These are phyloP conservation scores for Isabelozyma gotoi DNA, from an alignment of 805 yeast genomes.

Conservation along the genomic window DNA sequence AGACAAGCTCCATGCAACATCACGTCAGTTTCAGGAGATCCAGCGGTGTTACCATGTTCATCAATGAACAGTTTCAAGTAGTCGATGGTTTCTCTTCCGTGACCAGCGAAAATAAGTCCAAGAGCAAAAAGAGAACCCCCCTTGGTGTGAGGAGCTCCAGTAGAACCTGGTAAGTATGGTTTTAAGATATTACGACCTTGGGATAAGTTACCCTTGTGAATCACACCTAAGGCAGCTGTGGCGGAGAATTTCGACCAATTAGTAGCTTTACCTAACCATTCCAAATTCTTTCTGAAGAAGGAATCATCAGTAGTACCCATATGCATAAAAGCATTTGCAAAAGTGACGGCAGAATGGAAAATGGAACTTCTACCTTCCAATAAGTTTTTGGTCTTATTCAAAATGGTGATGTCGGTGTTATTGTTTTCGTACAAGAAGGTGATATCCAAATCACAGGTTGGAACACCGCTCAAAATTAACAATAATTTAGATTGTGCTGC, in stretches of 20 bases:
- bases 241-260: conserved; percentile 98
- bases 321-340: conserved; percentile 91
- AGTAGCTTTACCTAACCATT: conserved; percentile 96
- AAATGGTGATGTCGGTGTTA: conserved; percentile 78
- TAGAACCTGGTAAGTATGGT: conserved; percentile 84
- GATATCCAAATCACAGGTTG: conserved; percentile 88
- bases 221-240: conserved; percentile 96
- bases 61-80: conserved; percentile 72
- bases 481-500: conserved; percentile 46
- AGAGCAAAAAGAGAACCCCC: conserved; percentile 95
- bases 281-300: conserved; percentile 84
- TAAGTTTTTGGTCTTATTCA: conserved; percentile 75
- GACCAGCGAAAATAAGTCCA: conserved; percentile 94
- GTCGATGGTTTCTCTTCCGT: conserved; percentile 82
- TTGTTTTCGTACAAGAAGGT: conserved; percentile 85
- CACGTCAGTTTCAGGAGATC: conserved; percentile 72
- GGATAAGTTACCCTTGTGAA: conserved; percentile 90
- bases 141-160: conserved; percentile 83
- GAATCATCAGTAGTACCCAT: conserved; percentile 96
- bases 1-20: conserved; percentile 93
- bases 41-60: conserved; percentile 63
- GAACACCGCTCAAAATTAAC: conserved; percentile 82
- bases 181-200: conserved; percentile 85
- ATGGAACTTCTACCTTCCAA: conserved; percentile 91
- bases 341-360: conserved; percentile 94